Evolutionary conservation across 2,329 filamentous ascomycete species (phyloP).

Genomic region (Alternaria atra): DNA sequence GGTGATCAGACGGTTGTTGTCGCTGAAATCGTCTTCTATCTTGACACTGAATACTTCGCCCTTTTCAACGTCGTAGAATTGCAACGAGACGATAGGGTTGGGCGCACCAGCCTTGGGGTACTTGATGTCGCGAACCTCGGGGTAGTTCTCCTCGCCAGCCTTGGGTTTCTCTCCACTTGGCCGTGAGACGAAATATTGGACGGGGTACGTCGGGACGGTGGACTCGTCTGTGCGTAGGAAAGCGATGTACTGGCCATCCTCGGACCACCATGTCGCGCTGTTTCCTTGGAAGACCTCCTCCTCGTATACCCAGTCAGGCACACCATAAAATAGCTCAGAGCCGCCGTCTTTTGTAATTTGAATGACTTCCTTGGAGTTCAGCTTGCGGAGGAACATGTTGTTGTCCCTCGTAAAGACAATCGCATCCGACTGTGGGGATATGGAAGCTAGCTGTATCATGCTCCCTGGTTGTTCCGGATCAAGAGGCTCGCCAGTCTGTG

Average conservation of each 20-base stretch:
- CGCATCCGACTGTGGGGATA: slow-evolving; percentile 87
- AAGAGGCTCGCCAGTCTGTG: slow-evolving; percentile 78
- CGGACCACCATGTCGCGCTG: slow-evolving; percentile 94
- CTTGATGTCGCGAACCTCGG: slow-evolving; percentile 90
- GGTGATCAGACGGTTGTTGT: slow-evolving; percentile 88
- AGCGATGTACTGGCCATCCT: slow-evolving; percentile 86
- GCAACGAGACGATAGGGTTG: slow-evolving; percentile 86
- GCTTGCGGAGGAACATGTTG: slow-evolving; percentile 82
- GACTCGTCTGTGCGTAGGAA: slow-evolving; percentile 96
- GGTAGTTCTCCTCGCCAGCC: slow-evolving; percentile 84
- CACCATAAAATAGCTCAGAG: slow-evolving; percentile 88
- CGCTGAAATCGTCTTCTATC: slow-evolving; percentile 77
- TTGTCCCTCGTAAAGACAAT: slow-evolving; percentile 91
- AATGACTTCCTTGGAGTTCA: slow-evolving; percentile 67
- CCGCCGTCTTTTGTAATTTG: slow-evolving; percentile 89
- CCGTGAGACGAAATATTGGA: slow-evolving; percentile 90
- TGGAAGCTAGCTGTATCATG: slow-evolving; percentile 82
- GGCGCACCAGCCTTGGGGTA: slow-evolving; percentile 96
- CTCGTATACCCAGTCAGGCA: slow-evolving; percentile 98
- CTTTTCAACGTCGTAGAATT: slow-evolving; percentile 86
- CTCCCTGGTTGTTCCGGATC: slow-evolving; percentile 72
- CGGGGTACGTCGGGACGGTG: slow-evolving; percentile 85
- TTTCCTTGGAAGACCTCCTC: slow-evolving; percentile 82
- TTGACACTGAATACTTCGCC: slow-evolving; percentile 81
- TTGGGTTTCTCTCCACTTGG: slow-evolving; percentile 77